Conservation (phyloP, 1,284 basidiomycete species). For the Pascua guehoae region DNA sequence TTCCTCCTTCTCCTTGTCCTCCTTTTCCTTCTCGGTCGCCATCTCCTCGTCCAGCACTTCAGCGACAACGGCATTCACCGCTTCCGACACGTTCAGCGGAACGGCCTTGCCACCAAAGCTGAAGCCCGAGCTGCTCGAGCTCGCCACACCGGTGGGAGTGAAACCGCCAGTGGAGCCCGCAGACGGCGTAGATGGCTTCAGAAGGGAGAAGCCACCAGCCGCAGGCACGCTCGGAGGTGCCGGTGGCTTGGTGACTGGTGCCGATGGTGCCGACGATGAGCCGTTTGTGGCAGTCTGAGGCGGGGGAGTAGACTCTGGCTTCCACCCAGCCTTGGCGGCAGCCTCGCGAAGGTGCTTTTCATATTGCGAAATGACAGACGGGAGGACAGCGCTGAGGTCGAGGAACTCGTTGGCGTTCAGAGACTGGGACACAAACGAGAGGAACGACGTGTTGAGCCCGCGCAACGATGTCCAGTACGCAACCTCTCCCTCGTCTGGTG, state of each 20-base stretch:
- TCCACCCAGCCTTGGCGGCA: constrained; percentile 52
- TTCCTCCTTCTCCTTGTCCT: constrained; percentile 1
- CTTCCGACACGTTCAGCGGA: constrained; percentile 30
- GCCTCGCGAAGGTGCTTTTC: constrained; percentile 58
- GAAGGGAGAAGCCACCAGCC: too few relatives aligned
- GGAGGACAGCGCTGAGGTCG: constrained; percentile 56
- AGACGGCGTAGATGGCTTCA: too few relatives aligned
- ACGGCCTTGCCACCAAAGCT: not conserved
- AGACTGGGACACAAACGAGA: constrained; percentile 60
- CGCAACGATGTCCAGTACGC: constrained; percentile 71
- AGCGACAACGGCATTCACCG: constrained; percentile 32
- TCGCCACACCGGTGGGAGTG: too few relatives aligned
- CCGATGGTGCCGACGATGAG: not conserved
- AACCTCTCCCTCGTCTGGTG: constrained; percentile 44
- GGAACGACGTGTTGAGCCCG: constrained; percentile 71
- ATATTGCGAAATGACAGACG: constrained; percentile 61
- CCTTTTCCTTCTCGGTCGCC: constrained; percentile 6
- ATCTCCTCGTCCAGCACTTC: constrained; percentile 33
- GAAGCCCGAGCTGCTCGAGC: too few relatives aligned
- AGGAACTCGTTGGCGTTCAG: constrained; percentile 70
- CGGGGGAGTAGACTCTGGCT: constrained; percentile 10
- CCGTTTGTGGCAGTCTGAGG: not conserved
- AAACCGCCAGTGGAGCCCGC: too few relatives aligned
- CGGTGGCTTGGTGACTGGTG: constrained; percentile 9
- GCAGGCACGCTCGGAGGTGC: too few relatives aligned